phyloP scores from a whole-genome alignment of 2,329 filamentous ascomycete genomes.

The Penicillium sp. region DNA sequence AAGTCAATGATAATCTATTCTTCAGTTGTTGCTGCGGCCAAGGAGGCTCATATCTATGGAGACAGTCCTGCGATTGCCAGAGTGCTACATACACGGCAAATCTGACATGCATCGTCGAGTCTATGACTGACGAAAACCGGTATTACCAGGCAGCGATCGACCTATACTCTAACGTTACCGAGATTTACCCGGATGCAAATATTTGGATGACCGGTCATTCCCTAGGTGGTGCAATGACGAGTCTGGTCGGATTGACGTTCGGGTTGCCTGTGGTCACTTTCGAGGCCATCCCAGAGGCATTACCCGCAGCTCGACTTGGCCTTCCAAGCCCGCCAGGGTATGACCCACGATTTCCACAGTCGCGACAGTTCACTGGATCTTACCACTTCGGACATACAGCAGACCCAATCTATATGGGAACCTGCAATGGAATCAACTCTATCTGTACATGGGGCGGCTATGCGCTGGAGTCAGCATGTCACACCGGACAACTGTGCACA shows the following conservation, averaged over 20 bases:
- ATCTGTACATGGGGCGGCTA: conserved; percentile 90
- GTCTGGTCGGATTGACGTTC: conserved; percentile 86
- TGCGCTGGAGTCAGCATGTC: conserved; percentile 88
- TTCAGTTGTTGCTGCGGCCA: conserved; percentile 98
- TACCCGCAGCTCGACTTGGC: conserved; percentile 79
- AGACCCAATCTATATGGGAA: conserved; percentile 91
- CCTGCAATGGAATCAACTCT: conserved; percentile 85
- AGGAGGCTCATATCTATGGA: conserved; percentile 85
- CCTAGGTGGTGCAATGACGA: conserved; percentile 82
- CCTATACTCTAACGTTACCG: conserved; percentile 88
- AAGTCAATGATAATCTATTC: conserved; percentile 95
- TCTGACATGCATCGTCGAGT: conserved; percentile 77
- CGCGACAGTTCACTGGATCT: conserved; percentile 68
- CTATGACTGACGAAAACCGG: conserved; percentile 75
- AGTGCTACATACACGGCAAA: conserved; percentile 86
- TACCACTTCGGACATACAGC: conserved; percentile 95
- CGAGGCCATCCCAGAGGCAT: conserved; percentile 85
- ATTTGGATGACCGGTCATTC: conserved; percentile 93
- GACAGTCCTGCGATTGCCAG: conserved; percentile 90
- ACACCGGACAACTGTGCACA: conserved; percentile 80
- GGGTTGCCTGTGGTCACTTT: conserved; percentile 89
- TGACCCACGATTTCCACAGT: conserved; percentile 68
- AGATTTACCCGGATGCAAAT: conserved; percentile 77
- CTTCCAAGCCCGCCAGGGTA: conserved; percentile 80
- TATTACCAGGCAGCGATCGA: conserved; percentile 90